Conservation (phyloP, 441 rosid species). For the Populus tomentosa region DNA sequence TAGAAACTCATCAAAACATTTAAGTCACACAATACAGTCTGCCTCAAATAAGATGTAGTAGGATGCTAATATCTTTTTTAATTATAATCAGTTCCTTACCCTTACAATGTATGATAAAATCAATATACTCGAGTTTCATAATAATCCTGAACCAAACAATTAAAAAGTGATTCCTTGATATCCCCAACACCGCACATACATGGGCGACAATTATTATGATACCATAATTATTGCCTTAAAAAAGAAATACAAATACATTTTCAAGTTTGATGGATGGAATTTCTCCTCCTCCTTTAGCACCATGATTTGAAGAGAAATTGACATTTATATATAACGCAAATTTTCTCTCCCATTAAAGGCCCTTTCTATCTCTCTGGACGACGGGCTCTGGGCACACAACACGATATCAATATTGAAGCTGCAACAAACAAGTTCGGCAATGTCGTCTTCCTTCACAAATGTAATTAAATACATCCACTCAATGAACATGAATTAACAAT, state of each 20-base stretch:
- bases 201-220: accelerated
- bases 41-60: accelerated
- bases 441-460: neutral
- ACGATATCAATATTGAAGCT: neutral
- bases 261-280: neutral
- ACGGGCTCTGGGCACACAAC: neutral
- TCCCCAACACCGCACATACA: too few species aligned
- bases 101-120: too few species aligned
- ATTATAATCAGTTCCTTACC: accelerated
- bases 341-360: neutral
- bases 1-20: too few species aligned
- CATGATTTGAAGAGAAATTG: neutral
- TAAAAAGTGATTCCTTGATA: too few species aligned
- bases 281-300: neutral
- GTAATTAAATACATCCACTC: neutral
- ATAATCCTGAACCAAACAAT: accelerated
- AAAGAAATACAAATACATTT: neutral
- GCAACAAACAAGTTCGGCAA: neutral
- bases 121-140: too few species aligned
- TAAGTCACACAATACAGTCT: too few species aligned
- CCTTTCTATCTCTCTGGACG: neutral
- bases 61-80: too few species aligned
- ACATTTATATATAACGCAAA: neutral
- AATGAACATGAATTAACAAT: too few species aligned
- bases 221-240: too few species aligned